These are phyloP conservation scores for Pisolithus tinctorius DNA, from an alignment of 768 basidiomycete species.

Conservation along the genomic window DNA sequence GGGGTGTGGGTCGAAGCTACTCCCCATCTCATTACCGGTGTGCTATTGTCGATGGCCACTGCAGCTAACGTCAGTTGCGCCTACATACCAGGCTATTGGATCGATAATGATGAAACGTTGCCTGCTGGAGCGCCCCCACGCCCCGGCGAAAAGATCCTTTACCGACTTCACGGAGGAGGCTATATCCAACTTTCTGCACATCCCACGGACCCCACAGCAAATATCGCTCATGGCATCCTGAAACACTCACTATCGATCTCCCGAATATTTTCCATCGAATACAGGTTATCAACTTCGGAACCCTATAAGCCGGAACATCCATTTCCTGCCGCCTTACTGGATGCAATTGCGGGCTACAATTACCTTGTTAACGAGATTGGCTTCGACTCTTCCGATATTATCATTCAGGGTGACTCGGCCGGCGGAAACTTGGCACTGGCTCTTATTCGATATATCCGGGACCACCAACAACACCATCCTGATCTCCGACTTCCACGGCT, in stretches of 20 bases:
- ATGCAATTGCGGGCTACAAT: slow-evolving; percentile 42
- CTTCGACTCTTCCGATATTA: slow-evolving; percentile 36
- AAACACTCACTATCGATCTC: slow-evolving; percentile 9
- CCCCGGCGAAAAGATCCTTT: slow-evolving; percentile 29
- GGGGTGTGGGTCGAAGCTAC: slow-evolving; percentile 30
- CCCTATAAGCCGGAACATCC: slow-evolving; percentile 28
- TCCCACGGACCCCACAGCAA: slow-evolving; percentile 18
- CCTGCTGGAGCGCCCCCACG: slow-evolving; percentile 14
- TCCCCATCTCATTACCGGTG: slow-evolving; percentile 18
- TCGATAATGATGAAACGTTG: slow-evolving; percentile 9
- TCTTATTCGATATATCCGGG: slow-evolving; percentile 31
- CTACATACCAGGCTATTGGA: slow-evolving; percentile 33
- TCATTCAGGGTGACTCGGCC: slow-evolving; percentile 48
- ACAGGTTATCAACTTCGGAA: slow-evolving; percentile 33
- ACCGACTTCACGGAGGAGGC: slow-evolving; percentile 26
- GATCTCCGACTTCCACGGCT: slow-evolving; percentile 13
- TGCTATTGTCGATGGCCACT: slow-evolving; percentile 22
- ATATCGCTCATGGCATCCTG: slow-evolving; percentile 16
- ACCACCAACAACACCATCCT: slow-evolving; percentile 8
- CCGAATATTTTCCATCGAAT: slow-evolving; percentile 38
- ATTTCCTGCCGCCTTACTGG: slow-evolving; percentile 50
- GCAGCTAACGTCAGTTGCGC: slow-evolving; percentile 20
- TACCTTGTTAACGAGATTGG: slow-evolving; percentile 41
- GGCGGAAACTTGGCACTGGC: slow-evolving; percentile 44
- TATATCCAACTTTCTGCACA: slow-evolving; percentile 23